Evolutionary conservation across 805 yeast species (phyloP), one percentile per base, ranked within the genome.

Genomic region (Kurtzmaniella cleridarum): DNA sequence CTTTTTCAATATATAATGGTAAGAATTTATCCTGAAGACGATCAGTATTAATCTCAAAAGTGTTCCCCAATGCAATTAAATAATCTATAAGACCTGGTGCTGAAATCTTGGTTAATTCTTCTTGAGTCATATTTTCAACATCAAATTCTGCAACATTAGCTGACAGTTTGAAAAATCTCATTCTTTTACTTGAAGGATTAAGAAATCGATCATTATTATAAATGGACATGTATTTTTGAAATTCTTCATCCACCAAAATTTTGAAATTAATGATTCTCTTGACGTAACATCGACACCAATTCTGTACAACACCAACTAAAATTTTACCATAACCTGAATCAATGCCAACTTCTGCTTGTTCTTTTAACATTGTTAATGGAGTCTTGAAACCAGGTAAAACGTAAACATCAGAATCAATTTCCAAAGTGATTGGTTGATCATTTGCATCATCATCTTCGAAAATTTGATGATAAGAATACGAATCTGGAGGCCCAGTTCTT

Each of bases 291-390:
- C 63, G 66, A 26, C 83, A 75, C 69, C 89, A 84, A 42, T 81
- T 79, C 38, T 75, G 80, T 12, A 88, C 76, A 10, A 87, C 93
- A 17, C 91, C 93, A 10, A 81, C 79, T 27, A 88, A 66, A 20
- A 88, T 84, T 45, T 81, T 75, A 5, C 89, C 87, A 58, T 85
- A 89, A 3, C 87, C 86, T 3, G 91, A 79, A 26, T 83, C 90
- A 0, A 89, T 85, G 0, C 95, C 93, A 5, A 84, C 90, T 44
- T 84, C 95, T 12, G 87, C 81, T 57, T 89, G 95, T 54, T 88
- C 95, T n/a, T 82, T 80, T 41, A 88, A 77, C 81, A 88, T 83
- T 44, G 84, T 78, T 56, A 85, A 80, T 23, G 89, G 81, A 3
- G 84, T 81, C 43, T 79, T 82, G 38, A 88, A 84, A 40, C 88